A percentile compares a stretch with the other conserved stretches of the same genome.
phyloP scores from a whole-genome alignment of 2,329 filamentous ascomycete genomes.

The Aureobasidium mangrovei region DNA sequence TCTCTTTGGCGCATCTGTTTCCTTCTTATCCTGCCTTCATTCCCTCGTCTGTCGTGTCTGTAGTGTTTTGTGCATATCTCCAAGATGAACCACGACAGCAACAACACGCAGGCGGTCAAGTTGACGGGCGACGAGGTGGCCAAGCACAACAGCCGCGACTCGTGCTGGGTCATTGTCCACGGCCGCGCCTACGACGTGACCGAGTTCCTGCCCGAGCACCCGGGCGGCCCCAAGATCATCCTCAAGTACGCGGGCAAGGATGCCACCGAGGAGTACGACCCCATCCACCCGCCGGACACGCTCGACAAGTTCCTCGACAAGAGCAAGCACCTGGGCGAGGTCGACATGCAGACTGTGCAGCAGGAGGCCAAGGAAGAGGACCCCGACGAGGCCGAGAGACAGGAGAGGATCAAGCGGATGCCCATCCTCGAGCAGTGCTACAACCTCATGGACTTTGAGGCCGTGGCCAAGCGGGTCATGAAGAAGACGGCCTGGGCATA shows the following conservation, averaged over 20 bases:
- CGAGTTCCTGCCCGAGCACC: constrained; percentile 82
- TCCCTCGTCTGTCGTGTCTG: neutral
- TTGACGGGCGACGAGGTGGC: constrained; percentile 49
- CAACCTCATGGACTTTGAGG: constrained; percentile 92
- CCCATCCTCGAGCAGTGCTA: constrained; percentile 80
- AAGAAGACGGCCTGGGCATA: constrained; percentile 97
- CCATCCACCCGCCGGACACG: constrained; percentile 82
- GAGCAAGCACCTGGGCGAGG: constrained; percentile 79
- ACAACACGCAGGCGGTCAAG: constrained; percentile 33
- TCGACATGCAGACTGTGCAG: constrained; percentile 76
- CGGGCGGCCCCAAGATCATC: constrained; percentile 85
- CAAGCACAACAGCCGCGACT: constrained; percentile 71
- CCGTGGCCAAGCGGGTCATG: constrained; percentile 82
- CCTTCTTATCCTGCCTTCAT: neutral
- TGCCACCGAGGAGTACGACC: constrained; percentile 84
- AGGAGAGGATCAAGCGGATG: constrained; percentile 59
- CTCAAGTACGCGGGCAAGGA: constrained; percentile 95
- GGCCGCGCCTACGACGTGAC: constrained; percentile 78
- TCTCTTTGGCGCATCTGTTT: neutral
- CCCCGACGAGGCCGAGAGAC: constrained; percentile 64
- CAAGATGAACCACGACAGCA: constrained; percentile 34
- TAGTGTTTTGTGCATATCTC: neutral
- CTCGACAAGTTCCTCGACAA: constrained; percentile 71
- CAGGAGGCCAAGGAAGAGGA: constrained; percentile 56
- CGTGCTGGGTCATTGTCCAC: constrained; percentile 88